Percentiles rank a stretch among this genome's conserved stretches.
Conservation (phyloP, 2,329 filamentous ascomycete species). For the Aaosphaeria arxii region DNA sequence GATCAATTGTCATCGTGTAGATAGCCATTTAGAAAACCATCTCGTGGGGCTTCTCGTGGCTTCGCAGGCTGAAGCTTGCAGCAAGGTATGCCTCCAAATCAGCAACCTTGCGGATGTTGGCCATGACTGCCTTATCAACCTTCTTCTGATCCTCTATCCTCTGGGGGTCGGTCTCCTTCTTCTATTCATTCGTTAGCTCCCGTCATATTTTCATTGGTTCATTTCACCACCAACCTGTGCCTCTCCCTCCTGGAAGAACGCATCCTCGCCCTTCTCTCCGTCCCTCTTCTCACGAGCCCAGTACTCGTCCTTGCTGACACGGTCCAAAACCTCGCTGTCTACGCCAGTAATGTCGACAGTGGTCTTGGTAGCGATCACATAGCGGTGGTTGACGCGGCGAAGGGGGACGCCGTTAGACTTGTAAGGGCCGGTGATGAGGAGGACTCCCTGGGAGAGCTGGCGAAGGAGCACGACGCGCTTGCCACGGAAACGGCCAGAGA, state of each 20-base stretch:
- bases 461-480: conserved; percentile 99
- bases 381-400: conserved; percentile 85
- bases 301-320: conserved; percentile 81
- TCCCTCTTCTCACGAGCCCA: conserved; percentile 92
- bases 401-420: conserved; percentile 99
- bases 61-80: conserved; percentile 94
- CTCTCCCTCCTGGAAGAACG: conserved; percentile 99
- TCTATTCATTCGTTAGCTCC: conserved; percentile 53
- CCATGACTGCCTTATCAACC: conserved; percentile 90
- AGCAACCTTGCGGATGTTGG: conserved; percentile 95
- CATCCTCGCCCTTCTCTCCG: conserved; percentile 94
- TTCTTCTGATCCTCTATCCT: conserved; percentile 97
- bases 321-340: conserved; percentile 67
- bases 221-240: conserved; percentile 63
- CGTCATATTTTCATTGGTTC: conserved; percentile 41
- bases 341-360: conserved; percentile 80
- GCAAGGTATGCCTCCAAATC: conserved; percentile 88
- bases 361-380: conserved; percentile 86
- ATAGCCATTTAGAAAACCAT: conserved; percentile 75
- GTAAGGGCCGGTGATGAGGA: conserved; percentile 98
- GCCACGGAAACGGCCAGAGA: conserved; percentile 98
- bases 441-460: conserved; percentile 90
- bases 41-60: conserved; percentile 98
- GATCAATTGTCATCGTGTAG: too few species aligned
- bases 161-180: conserved; percentile 90